Evolutionary conservation across 352 stramenopile species (phyloP).

Genomic region (Elongisporangium anandrum): DNA sequence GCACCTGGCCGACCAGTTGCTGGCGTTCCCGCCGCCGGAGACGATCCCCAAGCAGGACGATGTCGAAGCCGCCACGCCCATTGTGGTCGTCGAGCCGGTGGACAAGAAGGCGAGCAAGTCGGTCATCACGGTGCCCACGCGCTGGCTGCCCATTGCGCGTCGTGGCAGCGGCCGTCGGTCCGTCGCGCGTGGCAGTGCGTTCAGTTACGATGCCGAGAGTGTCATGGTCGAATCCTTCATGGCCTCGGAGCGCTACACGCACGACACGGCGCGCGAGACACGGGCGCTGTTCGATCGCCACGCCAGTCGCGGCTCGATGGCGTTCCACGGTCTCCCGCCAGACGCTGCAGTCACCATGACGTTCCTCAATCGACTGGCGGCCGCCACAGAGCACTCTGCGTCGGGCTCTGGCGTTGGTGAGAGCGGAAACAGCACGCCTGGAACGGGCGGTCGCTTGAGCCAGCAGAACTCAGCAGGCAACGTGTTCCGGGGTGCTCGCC

Average conservation of each 20-base stretch:
- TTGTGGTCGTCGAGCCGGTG: conserved; percentile 10
- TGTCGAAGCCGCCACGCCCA: conserved; percentile 1
- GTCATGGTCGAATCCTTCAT: conserved; percentile 89
- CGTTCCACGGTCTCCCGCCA: conserved; percentile 57
- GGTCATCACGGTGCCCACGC: conserved; percentile 7
- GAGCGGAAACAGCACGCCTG: neutral
- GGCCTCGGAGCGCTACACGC: conserved; percentile 61
- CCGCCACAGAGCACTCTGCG: neutral
- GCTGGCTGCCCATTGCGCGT: conserved; percentile 18
- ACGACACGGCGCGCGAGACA: conserved; percentile 30
- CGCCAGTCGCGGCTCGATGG: conserved; percentile 78
- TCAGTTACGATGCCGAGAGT: conserved; percentile 87
- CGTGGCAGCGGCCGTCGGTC: conserved; percentile 23
- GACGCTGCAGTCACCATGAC: conserved; percentile 10
- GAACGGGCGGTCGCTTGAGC: neutral
- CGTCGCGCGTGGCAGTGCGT: conserved; percentile 63
- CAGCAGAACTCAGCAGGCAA: conserved; percentile 47
- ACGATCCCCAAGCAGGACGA: conserved; percentile 50
- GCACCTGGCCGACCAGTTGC: conserved; percentile 58
- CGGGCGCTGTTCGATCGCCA: conserved; percentile 72
- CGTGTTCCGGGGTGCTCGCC: conserved; percentile 57
- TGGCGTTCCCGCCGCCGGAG: conserved; percentile 75
- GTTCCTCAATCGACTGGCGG: conserved; percentile 10
- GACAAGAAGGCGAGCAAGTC: conserved; percentile 8
- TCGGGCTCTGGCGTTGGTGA: neutral